phyloP scores from a whole-genome alignment of 2,329 filamentous ascomycete genomes.

The Aspergillus sp. region DNA sequence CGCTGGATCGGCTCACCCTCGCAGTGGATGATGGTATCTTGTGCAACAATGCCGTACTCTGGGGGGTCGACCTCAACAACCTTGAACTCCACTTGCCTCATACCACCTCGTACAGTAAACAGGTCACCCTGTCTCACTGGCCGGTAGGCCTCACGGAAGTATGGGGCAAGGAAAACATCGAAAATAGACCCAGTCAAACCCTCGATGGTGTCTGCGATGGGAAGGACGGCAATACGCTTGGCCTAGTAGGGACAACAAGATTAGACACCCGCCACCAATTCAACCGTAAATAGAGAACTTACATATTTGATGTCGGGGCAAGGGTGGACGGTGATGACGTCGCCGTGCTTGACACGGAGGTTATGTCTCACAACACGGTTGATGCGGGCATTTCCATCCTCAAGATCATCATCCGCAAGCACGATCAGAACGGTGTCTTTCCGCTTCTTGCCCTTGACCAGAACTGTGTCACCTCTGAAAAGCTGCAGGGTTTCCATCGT shows the following conservation, averaged over 20 bases:
- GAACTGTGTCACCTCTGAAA: conserved; percentile 96
- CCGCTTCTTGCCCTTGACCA: conserved; percentile 99
- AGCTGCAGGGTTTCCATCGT: conserved; percentile 98
- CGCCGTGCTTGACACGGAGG: conserved; percentile 95
- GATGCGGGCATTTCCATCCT: conserved; percentile 94
- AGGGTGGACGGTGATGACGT: conserved; percentile 93
- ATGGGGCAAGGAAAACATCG: conserved; percentile 97
- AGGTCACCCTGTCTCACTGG: conserved; percentile 95
- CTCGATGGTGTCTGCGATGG: conserved; percentile 96
- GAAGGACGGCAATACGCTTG: conserved; percentile 97
- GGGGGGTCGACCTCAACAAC: conserved; percentile 97
- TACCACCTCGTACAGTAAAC: conserved; percentile 94
- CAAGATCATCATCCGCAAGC: conserved; percentile 92
- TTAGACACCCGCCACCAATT: background rate
- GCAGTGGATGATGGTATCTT: conserved; percentile 98
- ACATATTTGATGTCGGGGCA: conserved; percentile 99
- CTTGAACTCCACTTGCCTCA: conserved; percentile 99
- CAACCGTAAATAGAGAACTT: conserved; percentile 38
- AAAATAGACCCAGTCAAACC: conserved; percentile 96
- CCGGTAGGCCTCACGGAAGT: conserved; percentile 98
- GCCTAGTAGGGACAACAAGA: conserved; percentile 53
- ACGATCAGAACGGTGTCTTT: conserved; percentile 99
- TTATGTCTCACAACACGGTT: conserved; percentile 99
- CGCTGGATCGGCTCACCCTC: conserved; percentile 96
- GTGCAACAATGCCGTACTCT: conserved; percentile 97